Percentiles rank a stretch among this genome's conserved stretches.
Evolutionary conservation across 1,284 basidiomycete species (phyloP).

Genomic region (Mycosarcoma mackinlayi): DNA sequence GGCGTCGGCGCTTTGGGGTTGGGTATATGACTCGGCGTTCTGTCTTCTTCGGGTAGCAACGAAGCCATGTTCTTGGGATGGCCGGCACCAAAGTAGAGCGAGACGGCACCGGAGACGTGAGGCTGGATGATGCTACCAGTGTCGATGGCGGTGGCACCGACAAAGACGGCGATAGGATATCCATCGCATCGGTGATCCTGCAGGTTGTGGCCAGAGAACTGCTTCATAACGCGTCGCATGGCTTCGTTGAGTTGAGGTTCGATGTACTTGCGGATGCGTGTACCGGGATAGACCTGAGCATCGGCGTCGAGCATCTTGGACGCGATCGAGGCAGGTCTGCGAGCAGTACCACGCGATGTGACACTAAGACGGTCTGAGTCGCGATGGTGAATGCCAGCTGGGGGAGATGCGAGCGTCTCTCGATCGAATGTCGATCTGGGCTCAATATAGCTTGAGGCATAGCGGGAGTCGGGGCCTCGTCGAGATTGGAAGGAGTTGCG

Average conservation of each 20-base stretch:
- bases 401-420: constrained; percentile 7
- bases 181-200: constrained; percentile 56
- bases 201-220: constrained; percentile 49
- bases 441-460: constrained; percentile 28
- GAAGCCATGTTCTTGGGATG: constrained; percentile 53
- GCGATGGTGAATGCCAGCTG: constrained; percentile 22
- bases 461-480: constrained; percentile 19
- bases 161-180: constrained; percentile 55
- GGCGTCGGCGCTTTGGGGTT: constrained; percentile 51
- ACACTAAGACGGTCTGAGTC: constrained; percentile 39
- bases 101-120: constrained; percentile 35
- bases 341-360: constrained; percentile 26
- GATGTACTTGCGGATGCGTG: constrained; percentile 48
- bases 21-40: constrained; percentile 41
- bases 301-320: constrained; percentile 43
- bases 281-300: constrained; percentile 44
- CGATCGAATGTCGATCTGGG: constrained; percentile 23
- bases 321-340: constrained; percentile 26
- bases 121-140: constrained; percentile 51
- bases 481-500: constrained; percentile 17
- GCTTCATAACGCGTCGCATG: constrained; percentile 51
- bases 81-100: constrained; percentile 52
- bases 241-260: constrained; percentile 48
- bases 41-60: constrained; percentile 44
- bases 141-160: constrained; percentile 48